Evolutionary conservation across 345 rosid species (phyloP), one percentile per base, ranked within the genome.

Genomic region (Orychophragmus violaceus): DNA sequence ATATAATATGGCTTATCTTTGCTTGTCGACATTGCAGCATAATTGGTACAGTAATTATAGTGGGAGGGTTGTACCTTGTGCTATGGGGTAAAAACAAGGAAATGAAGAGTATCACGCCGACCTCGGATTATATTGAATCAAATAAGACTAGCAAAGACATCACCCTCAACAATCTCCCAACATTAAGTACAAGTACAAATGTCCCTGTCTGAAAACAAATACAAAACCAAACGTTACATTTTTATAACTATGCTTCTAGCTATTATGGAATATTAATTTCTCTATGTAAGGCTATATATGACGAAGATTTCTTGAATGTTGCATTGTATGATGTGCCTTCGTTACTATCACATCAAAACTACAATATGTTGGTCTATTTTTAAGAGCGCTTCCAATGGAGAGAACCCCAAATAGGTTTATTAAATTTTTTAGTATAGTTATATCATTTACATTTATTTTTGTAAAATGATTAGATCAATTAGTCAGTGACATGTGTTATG

Each of bases 61-160:
- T 80, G 25, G 33, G 66, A 50, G 86, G 82, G 27, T 51, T 82
- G 48, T 82, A 82, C 39, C 44, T 57, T 49, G 86, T 80, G 69
- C 58, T 82, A 8, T 82, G 86, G 86, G 84, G 79, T 32, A 82
- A 78, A 59, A 59, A 71, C 72, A 67, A 71, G 62, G 86, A 82
- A 76, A 56, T 60, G 74, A 69, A 77, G 75, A 61, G 58, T 44
- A 55, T 25, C 32, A 5, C 11, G 18, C 37, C 64, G 24, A 55
- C 56, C 0, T 44, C 32, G 41, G 69, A 63, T 55, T 54, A 25
- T 33, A 63, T 17, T 35, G 75, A 54, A 71, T 55, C 64, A 45
- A 63, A n/a, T 63, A 63, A 71, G 41, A 63, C 64, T 54, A 71
- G 25, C 69, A 71, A 71, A 71, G 75, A 55, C 11, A 45, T 35